Percentiles rank a stretch among this genome's conserved stretches.
phyloP scores from a whole-genome alignment of 805 yeast genomes.

The Wickerhamomyces mucosus region DNA sequence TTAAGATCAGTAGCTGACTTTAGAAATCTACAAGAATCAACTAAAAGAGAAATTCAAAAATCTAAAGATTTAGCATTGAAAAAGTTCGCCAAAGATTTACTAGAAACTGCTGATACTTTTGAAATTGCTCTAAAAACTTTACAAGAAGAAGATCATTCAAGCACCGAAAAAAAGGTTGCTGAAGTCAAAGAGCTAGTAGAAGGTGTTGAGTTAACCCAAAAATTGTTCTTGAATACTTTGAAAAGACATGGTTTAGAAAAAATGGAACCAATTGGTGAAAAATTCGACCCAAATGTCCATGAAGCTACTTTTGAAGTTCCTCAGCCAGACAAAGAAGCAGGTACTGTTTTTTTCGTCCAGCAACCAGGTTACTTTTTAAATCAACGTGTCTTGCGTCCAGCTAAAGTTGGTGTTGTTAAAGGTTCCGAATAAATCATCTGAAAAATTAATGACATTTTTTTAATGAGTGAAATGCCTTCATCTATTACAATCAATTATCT shows the following conservation, averaged over 20 bases:
- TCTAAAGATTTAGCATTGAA: slow-evolving; percentile 21
- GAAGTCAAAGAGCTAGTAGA: slow-evolving; percentile 41
- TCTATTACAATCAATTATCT: no score
- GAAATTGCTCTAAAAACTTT: slow-evolving; percentile 21
- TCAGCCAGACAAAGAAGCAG: slow-evolving; percentile 45
- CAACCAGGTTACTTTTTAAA: slow-evolving; percentile 43
- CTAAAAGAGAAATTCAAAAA: slow-evolving; percentile 21
- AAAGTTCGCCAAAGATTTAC: slow-evolving; percentile 20
- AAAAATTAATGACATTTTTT: no score
- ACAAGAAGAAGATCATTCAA: slow-evolving; percentile 17
- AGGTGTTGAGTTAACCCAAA: slow-evolving; percentile 42
- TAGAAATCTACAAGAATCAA: slow-evolving; percentile 22
- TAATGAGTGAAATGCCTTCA: no score
- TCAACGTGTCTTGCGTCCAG: slow-evolving; percentile 45
- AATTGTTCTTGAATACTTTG: slow-evolving; percentile 39
- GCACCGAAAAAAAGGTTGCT: slow-evolving; percentile 17
- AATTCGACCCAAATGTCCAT: slow-evolving; percentile 43
- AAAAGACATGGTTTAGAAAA: slow-evolving; percentile 38
- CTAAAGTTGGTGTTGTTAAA: slow-evolving; percentile 47
- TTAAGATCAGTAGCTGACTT: slow-evolving; percentile 22
- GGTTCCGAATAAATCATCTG: slow-evolving; percentile 19
- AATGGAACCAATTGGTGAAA: slow-evolving; percentile 39
- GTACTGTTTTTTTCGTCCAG: slow-evolving; percentile 45
- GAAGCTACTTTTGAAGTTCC: slow-evolving; percentile 46
- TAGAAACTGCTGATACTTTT: slow-evolving; percentile 21